Percentiles rank a stretch among this genome's conserved stretches.
These are phyloP conservation scores for Penicillium desertorum DNA, from an alignment of 495 filamentous ascomycete species.

Conservation along the genomic window DNA sequence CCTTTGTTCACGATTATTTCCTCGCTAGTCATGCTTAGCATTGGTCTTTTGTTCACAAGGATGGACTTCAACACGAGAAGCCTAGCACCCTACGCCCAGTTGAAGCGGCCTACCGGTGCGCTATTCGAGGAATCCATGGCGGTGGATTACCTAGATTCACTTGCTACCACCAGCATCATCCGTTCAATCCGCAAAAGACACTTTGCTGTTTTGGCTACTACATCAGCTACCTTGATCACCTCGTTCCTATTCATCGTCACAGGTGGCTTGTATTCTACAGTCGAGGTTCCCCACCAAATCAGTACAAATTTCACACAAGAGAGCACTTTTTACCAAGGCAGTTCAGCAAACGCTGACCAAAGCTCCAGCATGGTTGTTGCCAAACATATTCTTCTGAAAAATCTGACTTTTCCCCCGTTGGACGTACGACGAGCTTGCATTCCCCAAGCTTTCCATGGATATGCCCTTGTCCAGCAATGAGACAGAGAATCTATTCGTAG, in stretches of 20 bases:
- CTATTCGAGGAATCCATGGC: slow-evolving; percentile 10
- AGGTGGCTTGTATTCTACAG: slow-evolving; percentile 17
- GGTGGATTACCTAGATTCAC: slow-evolving; percentile 12
- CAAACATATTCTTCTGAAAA: neutral
- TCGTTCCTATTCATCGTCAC: slow-evolving; percentile 18
- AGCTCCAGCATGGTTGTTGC: neutral
- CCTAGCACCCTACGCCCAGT: slow-evolving; percentile 16
- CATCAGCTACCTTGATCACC: slow-evolving; percentile 6
- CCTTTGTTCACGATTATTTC: slow-evolving; percentile 20
- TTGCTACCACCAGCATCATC: neutral
- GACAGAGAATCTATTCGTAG: neutral
- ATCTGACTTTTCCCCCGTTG: neutral
- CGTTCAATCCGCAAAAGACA: slow-evolving; percentile 2
- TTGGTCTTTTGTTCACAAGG: slow-evolving; percentile 7
- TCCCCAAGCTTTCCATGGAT: neutral
- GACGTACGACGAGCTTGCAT: neutral
- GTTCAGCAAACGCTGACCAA: neutral
- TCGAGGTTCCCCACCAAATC: slow-evolving; percentile 3
- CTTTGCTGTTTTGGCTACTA: slow-evolving; percentile 15
- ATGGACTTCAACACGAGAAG: slow-evolving; percentile 18
- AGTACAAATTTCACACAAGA: slow-evolving; percentile 9
- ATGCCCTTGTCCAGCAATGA: neutral
- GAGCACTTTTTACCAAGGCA: neutral
- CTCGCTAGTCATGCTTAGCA: slow-evolving; percentile 10
- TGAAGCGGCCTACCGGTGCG: slow-evolving; percentile 3